Evolutionary conservation across 106 monocot genomes (phyloP), one percentile per base, ranked within the genome.

Genomic region (Alisma plantagoaquatica): DNA sequence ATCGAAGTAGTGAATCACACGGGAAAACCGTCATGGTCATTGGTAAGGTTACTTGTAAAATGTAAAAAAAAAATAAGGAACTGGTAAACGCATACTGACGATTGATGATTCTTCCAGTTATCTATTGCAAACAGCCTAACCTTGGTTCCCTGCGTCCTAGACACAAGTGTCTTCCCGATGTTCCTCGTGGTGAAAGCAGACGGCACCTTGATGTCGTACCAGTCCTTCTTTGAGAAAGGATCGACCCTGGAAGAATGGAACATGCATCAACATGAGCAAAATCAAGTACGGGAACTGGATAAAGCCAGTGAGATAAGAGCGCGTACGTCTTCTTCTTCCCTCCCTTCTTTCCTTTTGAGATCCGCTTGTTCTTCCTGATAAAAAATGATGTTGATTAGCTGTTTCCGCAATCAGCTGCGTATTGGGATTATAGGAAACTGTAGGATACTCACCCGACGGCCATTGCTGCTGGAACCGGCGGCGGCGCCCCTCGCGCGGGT

Each of bases 201-300:
- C 0, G 93, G 93, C 0, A 87, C 87, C 70, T 87, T 93, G 50
- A 93, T 83, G 30, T 93, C 87, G 22, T 93, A 93, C 93, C 93
- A 93, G 32, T 93, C 93, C 77, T 87, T 93, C 69, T 93, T 93
- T 0, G 87, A 3, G 31, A 93, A 93, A 0, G 93, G 93, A 75
- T 87, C 87, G 1, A 23, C 31, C n/a, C n/a, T n/a, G n/a, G n/a
- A n/a, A n/a, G n/a, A n/a, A n/a, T n/a, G 16, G 50, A 23, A 2
- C 28, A 4, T 28, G 17, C 12, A 29, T 29, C 46, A 46, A 12
- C 10, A 46, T 5, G 21, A 16, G 21, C 10, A 46, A 12, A 9
- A 7, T 6, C 7, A 46, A 46, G 18, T 17, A 17, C 16, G 18
- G 20, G 17, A 46, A 17, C 16, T 9, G 21, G 16, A 46, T 6